Percentiles rank a stretch among this genome's conserved stretches.
phyloP scores from a whole-genome alignment of 1,284 basidiomycete species.

The Boletellus sp. region DNA sequence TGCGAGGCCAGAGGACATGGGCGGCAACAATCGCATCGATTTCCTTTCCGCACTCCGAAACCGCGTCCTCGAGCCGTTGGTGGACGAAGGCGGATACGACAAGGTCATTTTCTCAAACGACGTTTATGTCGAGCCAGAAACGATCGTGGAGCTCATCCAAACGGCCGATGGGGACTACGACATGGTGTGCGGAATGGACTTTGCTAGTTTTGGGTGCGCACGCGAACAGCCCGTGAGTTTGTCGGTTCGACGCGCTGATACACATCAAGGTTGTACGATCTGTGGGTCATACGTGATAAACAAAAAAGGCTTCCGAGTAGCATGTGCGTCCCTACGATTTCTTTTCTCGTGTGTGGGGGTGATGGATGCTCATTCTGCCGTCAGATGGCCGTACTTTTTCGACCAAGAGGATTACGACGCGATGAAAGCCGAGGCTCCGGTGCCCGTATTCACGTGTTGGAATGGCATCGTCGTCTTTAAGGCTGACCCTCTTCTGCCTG shows the following conservation, averaged over 20 bases:
- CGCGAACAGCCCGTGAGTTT: background rate
- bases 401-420: slow-evolving; percentile 35
- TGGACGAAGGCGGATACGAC: slow-evolving; percentile 38
- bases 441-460: slow-evolving; percentile 57
- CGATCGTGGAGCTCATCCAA: slow-evolving; percentile 44
- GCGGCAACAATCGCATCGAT: slow-evolving; percentile 33
- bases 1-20: slow-evolving; percentile 9
- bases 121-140: slow-evolving; percentile 45
- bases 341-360: background rate
- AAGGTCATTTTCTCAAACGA: slow-evolving; percentile 52
- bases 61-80: slow-evolving; percentile 42
- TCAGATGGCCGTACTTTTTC: slow-evolving; percentile 52
- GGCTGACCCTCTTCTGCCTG: slow-evolving; percentile 43
- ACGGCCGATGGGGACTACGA: slow-evolving; percentile 49
- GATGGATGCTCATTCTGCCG: background rate
- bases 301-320: slow-evolving; percentile 15
- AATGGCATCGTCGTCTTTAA: slow-evolving; percentile 54
- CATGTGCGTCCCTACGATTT: slow-evolving; percentile 9
- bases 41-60: slow-evolving; percentile 47
- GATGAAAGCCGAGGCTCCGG: slow-evolving; percentile 39
- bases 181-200: slow-evolving; percentile 55
- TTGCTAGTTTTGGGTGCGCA: slow-evolving; percentile 36
- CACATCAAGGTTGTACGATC: slow-evolving; percentile 18
- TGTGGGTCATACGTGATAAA: slow-evolving; percentile 26
- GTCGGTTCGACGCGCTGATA: background rate